Conservation (phyloP, 805 yeast species). For the Candida broadrunensis region DNA sequence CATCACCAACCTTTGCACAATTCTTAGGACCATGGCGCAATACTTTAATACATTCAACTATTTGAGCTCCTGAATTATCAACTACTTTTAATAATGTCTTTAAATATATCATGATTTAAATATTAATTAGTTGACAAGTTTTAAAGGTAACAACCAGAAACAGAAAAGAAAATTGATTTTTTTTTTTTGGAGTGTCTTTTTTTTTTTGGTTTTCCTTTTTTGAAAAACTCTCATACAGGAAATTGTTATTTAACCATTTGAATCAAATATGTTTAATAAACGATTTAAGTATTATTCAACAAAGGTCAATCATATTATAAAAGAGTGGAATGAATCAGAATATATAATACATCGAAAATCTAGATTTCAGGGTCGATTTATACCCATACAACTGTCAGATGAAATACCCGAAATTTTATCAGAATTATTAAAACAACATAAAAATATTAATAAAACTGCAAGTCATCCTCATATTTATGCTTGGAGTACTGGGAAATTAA, state of each 20-base stretch:
- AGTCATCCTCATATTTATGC: slow-evolving; percentile 75
- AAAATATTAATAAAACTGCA: slow-evolving; percentile 48
- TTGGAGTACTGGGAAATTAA: slow-evolving; percentile 51
- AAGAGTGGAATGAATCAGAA: slow-evolving; percentile 29
- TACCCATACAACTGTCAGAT: slow-evolving; percentile 29
- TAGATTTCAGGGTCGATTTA: slow-evolving; percentile 63
- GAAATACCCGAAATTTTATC: slow-evolving; percentile 45
- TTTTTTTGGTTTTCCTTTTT: too few species aligned
- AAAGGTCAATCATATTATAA: slow-evolving; percentile 3
- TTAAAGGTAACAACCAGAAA: not conserved
- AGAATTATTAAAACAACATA: slow-evolving; percentile 43
- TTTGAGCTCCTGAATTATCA: slow-evolving; percentile 93
- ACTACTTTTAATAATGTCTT: slow-evolving; percentile 86
- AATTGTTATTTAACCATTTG: too few species aligned
- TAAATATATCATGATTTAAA: slow-evolving; percentile 73
- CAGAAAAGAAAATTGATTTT: not conserved
- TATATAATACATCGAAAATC: slow-evolving; percentile 52
- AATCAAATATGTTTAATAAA: too few species aligned
- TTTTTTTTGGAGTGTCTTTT: too few species aligned
- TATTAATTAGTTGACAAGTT: too few species aligned
- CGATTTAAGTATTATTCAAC: too few species aligned
- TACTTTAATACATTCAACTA: slow-evolving; percentile 95
- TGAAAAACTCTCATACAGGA: too few species aligned
- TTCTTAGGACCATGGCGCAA: slow-evolving; percentile 82
- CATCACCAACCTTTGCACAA: slow-evolving; percentile 85